phyloP scores from a whole-genome alignment of 805 yeast species.

The Saccharomyces jurei region DNA sequence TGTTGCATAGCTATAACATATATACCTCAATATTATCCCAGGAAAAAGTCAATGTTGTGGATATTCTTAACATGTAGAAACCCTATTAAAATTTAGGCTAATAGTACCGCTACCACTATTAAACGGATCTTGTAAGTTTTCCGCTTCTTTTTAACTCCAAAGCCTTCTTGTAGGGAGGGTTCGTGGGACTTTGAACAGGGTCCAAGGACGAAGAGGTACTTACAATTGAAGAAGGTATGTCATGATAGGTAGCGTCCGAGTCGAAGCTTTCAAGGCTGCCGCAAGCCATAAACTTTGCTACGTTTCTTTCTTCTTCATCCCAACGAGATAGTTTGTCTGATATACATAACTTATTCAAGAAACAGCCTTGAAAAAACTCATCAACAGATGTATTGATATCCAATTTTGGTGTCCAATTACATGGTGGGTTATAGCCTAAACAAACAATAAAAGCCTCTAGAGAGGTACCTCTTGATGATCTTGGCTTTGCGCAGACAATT shows the following conservation, averaged over 20 bases:
- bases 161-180: constrained; percentile 94
- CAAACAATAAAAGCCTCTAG: constrained; percentile 92
- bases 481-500: constrained; percentile 92
- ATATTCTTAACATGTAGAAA: not conserved
- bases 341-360: constrained; percentile 8
- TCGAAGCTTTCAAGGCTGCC: constrained; percentile 85
- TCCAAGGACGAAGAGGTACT: constrained; percentile 45
- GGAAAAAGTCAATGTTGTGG: not conserved
- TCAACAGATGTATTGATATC: constrained; percentile 58
- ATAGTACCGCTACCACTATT: not conserved
- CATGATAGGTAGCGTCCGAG: constrained; percentile 84
- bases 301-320: constrained; percentile 54
- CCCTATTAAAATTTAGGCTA: not conserved
- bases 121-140: constrained; percentile 33
- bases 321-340: constrained; percentile 31
- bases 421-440: constrained; percentile 73
- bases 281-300: constrained; percentile 93
- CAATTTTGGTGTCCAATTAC: constrained; percentile 71
- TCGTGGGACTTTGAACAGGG: constrained; percentile 93
- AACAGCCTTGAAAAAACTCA: constrained; percentile 64
- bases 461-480: constrained; percentile 91
- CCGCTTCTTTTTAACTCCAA: constrained; percentile 80
- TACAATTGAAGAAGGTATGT: constrained; percentile 9
- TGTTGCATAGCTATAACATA: not conserved
- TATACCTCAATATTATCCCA: not conserved